Conservation (phyloP, 805 yeast species). For the Metahyphopichia silvanorum region DNA sequence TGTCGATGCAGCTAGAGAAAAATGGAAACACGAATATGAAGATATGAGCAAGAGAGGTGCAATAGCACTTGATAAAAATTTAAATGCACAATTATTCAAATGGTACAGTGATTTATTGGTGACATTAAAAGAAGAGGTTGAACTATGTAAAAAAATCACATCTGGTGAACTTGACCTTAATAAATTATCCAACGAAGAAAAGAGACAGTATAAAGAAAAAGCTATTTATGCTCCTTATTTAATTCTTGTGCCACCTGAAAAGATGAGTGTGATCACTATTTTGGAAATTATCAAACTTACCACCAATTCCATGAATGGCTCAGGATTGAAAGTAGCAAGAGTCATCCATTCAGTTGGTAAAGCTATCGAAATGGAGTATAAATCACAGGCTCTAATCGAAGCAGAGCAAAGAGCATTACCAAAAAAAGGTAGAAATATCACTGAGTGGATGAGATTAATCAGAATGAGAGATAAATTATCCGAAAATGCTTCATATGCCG, state of each 20-base stretch:
- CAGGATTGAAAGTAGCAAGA: slow-evolving; percentile 78
- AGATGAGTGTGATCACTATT: slow-evolving; percentile 79
- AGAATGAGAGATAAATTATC: slow-evolving; percentile 13
- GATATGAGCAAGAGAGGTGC: slow-evolving; percentile 59
- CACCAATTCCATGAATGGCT: slow-evolving; percentile 60
- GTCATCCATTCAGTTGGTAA: slow-evolving; percentile 79
- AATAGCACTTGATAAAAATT: slow-evolving; percentile 49
- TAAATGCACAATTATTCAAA: slow-evolving; percentile 74
- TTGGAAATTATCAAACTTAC: slow-evolving; percentile 68
- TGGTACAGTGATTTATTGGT: slow-evolving; percentile 83
- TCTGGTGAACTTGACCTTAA: slow-evolving; percentile 18
- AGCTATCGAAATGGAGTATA: slow-evolving; percentile 81
- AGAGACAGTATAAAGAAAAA: slow-evolving; percentile 34
- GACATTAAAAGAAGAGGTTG: slow-evolving; percentile 62
- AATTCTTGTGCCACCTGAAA: slow-evolving; percentile 68
- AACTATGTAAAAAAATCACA: slow-evolving; percentile 47
- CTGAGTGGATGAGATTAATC: slow-evolving; percentile 45
- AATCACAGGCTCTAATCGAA: slow-evolving; percentile 61
- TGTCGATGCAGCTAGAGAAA: slow-evolving; percentile 78
- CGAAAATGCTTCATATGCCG: slow-evolving; percentile 11
- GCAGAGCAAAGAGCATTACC: slow-evolving; percentile 52
- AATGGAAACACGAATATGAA: slow-evolving; percentile 85
- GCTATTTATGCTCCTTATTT: slow-evolving; percentile 74
- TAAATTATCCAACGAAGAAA: slow-evolving; percentile 14
- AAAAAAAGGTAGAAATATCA: slow-evolving; percentile 41